Evolutionary conservation across 176 grass and related monocot species (phyloP).

Genomic region (Zoysia japonica): DNA sequence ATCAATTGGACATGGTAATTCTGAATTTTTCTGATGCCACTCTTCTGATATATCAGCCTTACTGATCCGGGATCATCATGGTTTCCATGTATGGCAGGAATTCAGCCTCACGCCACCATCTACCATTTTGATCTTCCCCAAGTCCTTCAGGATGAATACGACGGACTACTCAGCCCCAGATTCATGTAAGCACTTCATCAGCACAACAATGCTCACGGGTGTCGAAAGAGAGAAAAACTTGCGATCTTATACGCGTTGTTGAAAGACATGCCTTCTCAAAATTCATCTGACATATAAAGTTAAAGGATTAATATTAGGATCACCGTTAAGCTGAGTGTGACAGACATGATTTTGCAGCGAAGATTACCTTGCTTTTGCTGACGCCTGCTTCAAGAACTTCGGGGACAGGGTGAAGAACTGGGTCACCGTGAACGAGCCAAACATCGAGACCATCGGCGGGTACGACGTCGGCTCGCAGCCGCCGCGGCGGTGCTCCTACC

Average conservation of each 20-base stretch:
- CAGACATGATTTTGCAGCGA: conserved; percentile 47
- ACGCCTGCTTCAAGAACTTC: conserved; percentile 70
- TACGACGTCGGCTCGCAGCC: conserved; percentile 36
- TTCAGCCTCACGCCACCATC: conserved; percentile 70
- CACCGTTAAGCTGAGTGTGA: neutral
- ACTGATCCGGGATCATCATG: neutral
- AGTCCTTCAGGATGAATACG: conserved; percentile 65
- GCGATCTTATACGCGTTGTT: neutral
- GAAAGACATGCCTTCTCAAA: neutral
- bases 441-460: conserved; percentile 59
- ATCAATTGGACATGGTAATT: neutral
- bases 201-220: too few relatives aligned
- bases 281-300: neutral
- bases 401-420: conserved; percentile 77
- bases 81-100: conserved; percentile 42
- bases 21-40: too few relatives aligned
- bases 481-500: conserved; percentile 66
- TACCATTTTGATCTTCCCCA: conserved; percentile 80
- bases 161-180: conserved; percentile 55
- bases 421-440: conserved; percentile 74
- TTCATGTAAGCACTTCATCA: conserved; percentile 47
- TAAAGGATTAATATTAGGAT: neutral
- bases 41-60: neutral
- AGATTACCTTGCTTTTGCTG: conserved; percentile 62
- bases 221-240: too few relatives aligned